Evolutionary conservation across 73 alveolate species (phyloP), one percentile per base, ranked within the genome.

Genomic region (Breviolum minutum): DNA sequence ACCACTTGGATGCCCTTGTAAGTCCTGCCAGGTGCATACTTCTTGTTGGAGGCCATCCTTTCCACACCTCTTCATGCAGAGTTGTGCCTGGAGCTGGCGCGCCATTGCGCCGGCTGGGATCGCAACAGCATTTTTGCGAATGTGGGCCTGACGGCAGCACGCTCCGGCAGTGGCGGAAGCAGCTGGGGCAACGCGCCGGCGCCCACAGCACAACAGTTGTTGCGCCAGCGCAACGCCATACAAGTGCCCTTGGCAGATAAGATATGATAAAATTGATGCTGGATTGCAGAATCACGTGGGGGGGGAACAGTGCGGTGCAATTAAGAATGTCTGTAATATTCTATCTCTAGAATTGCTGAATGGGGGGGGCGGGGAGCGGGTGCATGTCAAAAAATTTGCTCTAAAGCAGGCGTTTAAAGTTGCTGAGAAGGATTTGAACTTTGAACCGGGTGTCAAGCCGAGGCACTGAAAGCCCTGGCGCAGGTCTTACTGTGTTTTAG

Each of bases 121-220:
- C 98, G 98, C 9, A 68, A 20, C 79, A n/a, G 97, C 64, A 29
- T 90, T 76, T 88, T 88, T 8, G 97, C 97, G 60, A 30, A 32
- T n/a, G 87, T 70, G 63, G 87, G 96, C 32, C 84, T 66, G 29
- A 89, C 87, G 74, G 86, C 87, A 0, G 85, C 85, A 26, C 61
- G 97, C 87, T 19, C 64, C 8, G 81, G 64, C 29, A 24, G 66
- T 5, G 71, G 74, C 30, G 74, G 71, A 17, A 80, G 97, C 63
- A 24, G 19, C 76, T 90, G 97, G 97, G 87, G 88, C 32, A 90
- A 90, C 26, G 60, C 87, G 88, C 88, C 97, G 40, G 48, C 97
- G 63, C 97, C 97, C 74, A 90, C 97, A n/a, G 97, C 97, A 63
- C 88, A 77, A 13, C 97, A 90, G 64, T 87, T 90, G 64, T 29